Percentiles rank a stretch among this genome's conserved stretches.
These are phyloP conservation scores for Salicornia ramosissima DNA, from an alignment of 148 eudicot genomes.

Conservation along the genomic window DNA sequence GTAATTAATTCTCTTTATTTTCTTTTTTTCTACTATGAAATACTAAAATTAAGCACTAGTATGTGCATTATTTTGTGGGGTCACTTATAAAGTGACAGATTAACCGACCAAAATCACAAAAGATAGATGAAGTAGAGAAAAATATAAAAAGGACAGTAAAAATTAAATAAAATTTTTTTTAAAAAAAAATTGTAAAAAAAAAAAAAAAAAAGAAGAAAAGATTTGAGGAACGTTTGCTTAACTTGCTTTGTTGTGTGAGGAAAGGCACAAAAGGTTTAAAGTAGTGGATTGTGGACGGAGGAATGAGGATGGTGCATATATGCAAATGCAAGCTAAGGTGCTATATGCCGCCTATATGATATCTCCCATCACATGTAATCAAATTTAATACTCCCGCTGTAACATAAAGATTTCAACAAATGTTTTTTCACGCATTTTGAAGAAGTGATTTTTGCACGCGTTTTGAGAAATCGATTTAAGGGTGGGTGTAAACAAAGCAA, in stretches of 20 bases:
- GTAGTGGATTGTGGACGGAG: neutral
- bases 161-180: neutral
- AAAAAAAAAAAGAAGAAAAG: no score
- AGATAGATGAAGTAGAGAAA: neutral
- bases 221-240: neutral
- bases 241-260: conserved; percentile 1
- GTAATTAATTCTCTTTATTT: conserved; percentile 17
- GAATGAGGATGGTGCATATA: neutral
- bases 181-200: no score
- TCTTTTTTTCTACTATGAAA: conserved; percentile 11
- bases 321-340: neutral
- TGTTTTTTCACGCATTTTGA: no score
- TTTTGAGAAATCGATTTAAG: no score
- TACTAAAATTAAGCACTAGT: conserved; percentile 4
- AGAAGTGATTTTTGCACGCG: no score
- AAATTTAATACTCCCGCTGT: no score
- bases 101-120: conserved; percentile 8
- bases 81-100: conserved; percentile 1
- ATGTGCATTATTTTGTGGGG: conserved; percentile 12
- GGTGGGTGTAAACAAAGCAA: no score
- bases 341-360: neutral
- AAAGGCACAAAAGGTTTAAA: neutral
- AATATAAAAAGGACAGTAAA: neutral
- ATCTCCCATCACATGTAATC: neutral
- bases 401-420: no score